A percentile compares a stretch with the other conserved stretches of the same genome.
These are phyloP conservation scores for Ogataea naganishii DNA, from an alignment of 805 yeast genomes.

Conservation along the genomic window DNA sequence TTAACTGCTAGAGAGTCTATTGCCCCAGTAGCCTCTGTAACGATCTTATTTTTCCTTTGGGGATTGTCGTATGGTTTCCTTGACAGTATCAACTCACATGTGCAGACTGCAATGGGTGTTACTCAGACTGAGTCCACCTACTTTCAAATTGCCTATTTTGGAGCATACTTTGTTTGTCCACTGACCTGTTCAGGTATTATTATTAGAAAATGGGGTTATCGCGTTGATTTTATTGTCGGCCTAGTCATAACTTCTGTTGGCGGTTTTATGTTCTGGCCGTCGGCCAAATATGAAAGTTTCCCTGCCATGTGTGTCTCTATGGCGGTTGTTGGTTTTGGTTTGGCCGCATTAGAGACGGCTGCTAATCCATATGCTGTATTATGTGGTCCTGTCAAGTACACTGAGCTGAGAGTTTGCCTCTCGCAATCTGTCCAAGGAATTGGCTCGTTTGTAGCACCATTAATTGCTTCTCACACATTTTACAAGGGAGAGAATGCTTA, in stretches of 20 bases:
- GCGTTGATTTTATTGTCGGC: conserved; percentile 6
- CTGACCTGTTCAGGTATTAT: conserved; percentile 5
- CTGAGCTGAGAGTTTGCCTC: conserved; percentile 6
- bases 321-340: conserved; percentile 9
- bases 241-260: conserved; percentile 6
- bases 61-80: conserved; percentile 8
- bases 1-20: conserved; percentile 5
- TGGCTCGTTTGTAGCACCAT: conserved; percentile 8
- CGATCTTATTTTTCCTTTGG: conserved; percentile 7
- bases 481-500: conserved; percentile 6
- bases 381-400: conserved; percentile 7
- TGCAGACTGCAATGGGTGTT: conserved; percentile 7
- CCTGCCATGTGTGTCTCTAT: conserved; percentile 8
- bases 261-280: conserved; percentile 8
- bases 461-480: conserved; percentile 8
- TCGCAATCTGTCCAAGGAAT: conserved; percentile 9
- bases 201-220: conserved; percentile 6
- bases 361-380: conserved; percentile 7
- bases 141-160: conserved; percentile 8
- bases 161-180: conserved; percentile 8
- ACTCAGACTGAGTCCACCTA: conserved; percentile 6
- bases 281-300: conserved; percentile 7
- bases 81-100: conserved; percentile 7
- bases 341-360: conserved; percentile 8
- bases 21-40: conserved; percentile 6